Percentiles rank a stretch among this genome's conserved stretches.
These are phyloP conservation scores for Prunus padus DNA, from an alignment of 306 rosid genomes.

Conservation along the genomic window DNA sequence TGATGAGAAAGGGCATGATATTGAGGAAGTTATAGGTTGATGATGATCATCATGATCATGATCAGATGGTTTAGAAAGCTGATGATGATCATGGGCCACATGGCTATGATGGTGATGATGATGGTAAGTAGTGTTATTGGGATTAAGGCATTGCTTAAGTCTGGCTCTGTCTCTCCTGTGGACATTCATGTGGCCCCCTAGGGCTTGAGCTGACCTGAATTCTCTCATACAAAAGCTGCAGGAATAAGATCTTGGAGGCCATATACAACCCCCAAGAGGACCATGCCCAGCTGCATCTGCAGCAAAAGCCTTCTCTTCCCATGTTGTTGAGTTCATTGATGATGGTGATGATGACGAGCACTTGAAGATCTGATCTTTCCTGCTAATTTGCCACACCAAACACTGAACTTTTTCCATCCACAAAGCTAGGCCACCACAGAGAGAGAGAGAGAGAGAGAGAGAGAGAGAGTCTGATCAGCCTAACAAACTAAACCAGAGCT, in stretches of 20 bases:
- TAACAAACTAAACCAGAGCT: not conserved
- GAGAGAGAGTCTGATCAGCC: not conserved
- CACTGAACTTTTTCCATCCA: slow-evolving; percentile 16
- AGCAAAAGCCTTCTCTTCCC: slow-evolving; percentile 93
- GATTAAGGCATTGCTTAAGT: slow-evolving; percentile 54
- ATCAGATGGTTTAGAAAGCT: too few species aligned
- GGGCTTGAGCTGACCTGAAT: slow-evolving; percentile 94
- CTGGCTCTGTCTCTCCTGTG: slow-evolving; percentile 86
- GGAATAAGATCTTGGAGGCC: slow-evolving; percentile 90
- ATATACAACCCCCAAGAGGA: slow-evolving; percentile 52
- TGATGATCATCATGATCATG: not conserved
- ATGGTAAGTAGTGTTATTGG: not conserved
- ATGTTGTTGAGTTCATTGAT: slow-evolving; percentile 32
- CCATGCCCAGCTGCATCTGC: slow-evolving; percentile 55
- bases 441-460: not conserved
- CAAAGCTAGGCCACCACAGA: not conserved
- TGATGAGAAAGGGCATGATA: not conserved
- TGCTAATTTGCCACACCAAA: not conserved
- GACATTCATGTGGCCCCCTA: slow-evolving; percentile 97
- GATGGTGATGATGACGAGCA: not conserved
- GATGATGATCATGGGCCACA: not conserved
- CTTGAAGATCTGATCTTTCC: not conserved
- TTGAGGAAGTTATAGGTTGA: not conserved
- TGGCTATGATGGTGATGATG: not conserved
- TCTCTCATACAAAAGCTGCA: slow-evolving; percentile 79